Conservation (phyloP, 441 rosid genomes). For the Eugenia klotzschiana region DNA sequence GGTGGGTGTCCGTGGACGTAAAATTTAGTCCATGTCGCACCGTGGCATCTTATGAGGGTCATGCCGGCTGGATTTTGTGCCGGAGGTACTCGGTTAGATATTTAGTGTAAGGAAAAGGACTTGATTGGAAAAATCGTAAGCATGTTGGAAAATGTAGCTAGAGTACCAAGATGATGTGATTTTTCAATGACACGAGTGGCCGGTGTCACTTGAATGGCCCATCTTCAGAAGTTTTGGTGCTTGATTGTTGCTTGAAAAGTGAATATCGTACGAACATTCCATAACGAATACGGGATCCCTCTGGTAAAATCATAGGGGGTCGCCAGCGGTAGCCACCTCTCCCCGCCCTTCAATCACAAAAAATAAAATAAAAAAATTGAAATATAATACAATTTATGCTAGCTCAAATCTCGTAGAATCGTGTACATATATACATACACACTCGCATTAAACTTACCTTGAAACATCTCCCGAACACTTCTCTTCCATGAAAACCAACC, state of each 20-base stretch:
- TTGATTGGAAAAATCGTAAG: background rate
- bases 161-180: background rate
- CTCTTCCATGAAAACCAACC: background rate
- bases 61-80: background rate
- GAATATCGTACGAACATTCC: background rate
- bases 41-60: background rate
- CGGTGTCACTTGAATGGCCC: background rate
- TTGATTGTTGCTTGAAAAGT: background rate
- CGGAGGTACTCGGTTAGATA: background rate
- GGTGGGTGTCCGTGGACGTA: background rate
- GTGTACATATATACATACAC: background rate
- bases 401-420: background rate
- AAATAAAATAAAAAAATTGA: background rate
- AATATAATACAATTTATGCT: background rate
- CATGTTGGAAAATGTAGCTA: background rate
- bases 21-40: background rate
- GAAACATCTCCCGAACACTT: background rate
- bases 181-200: background rate
- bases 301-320: fast-evolving
- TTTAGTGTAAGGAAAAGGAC: background rate
- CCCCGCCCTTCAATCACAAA: background rate
- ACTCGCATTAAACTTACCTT: background rate
- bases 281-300: background rate
- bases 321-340: background rate
- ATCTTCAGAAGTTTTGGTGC: background rate